Evolutionary conservation across 2,329 filamentous ascomycete genomes (phyloP), one percentile per base, ranked within the genome.

Genomic region (Exserohilum rostratum): DNA sequence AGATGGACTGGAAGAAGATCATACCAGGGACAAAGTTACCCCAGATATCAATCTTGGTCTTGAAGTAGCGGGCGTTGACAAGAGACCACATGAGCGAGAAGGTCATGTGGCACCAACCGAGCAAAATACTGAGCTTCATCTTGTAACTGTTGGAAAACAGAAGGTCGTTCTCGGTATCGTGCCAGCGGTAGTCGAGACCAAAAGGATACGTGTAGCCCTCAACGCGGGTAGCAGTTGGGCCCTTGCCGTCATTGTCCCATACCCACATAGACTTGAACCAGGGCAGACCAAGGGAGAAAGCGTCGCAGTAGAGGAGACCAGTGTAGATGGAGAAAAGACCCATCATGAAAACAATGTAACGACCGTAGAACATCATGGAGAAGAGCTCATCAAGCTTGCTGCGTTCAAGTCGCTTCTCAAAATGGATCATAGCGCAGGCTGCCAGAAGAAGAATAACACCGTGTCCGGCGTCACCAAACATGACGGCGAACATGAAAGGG

Each of bases 1-100:
- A 99, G 73, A 99, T 99, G 61, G 91, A 87, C 80, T 99, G 96
- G 86, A 99, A 98, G 82, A 99, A 99, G 69, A 99, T 92, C 93
- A 99, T 96, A 47, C 95, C 93, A 6, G 95, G 95, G 43, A 99
- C 79, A 71, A 99, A 99, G 79, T 98, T 98, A 64, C 91, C 95
- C 87, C 90, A 96, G 66, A 99, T 93, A 69, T 99, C 96, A 65
- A 98, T 91, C 42, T 90, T 90, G 61, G 88, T 90, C 82, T 93
- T 93, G 83, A 98, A 99, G 78, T 97, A 91, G 53, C 88, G 88
- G 45, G 92, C 93, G 73, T 99, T 99, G 82, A 96, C 85, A 71
- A 90, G 95, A 20, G 95, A 89, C 72, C 96, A 88, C 80, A 90
- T 93, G 40, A 99, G 86, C 15, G 95, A 98, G 80, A 96, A 99